Evolutionary conservation across 2,329 filamentous ascomycete species (phyloP).

Genomic region (Pezicula neosporulosa): DNA sequence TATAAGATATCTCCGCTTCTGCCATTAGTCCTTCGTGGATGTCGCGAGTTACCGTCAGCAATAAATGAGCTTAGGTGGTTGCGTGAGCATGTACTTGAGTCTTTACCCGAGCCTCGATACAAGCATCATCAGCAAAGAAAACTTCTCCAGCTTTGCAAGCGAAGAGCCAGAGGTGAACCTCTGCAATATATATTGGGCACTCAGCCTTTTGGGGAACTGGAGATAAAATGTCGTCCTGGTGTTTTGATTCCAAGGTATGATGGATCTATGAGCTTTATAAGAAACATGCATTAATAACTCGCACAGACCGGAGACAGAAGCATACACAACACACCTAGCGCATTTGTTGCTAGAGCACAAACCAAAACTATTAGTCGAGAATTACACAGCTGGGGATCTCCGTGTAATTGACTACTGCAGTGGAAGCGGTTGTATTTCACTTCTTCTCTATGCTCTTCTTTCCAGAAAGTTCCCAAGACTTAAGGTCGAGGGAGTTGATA

Average conservation of each 20-base stretch:
- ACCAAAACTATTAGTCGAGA: neutral
- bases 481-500: constrained; percentile 70
- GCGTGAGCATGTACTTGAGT: constrained; percentile 51
- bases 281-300: constrained; percentile 5
- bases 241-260: constrained; percentile 79
- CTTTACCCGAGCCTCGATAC: constrained; percentile 10
- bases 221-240: constrained; percentile 71
- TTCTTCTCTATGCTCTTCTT: constrained; percentile 68
- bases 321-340: constrained; percentile 57
- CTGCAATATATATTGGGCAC: constrained; percentile 87
- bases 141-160: constrained; percentile 41
- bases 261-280: neutral
- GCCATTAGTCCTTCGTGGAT: constrained; percentile 58
- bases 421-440: constrained; percentile 84
- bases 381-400: constrained; percentile 47
- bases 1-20: constrained; percentile 51
- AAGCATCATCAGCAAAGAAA: constrained; percentile 9
- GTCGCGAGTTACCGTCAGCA: constrained; percentile 60
- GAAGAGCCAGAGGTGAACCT: constrained; percentile 62
- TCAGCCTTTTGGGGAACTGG: constrained; percentile 82
- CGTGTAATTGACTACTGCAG: constrained; percentile 76
- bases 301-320: constrained; percentile 63
- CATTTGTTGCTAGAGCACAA: constrained; percentile 31
- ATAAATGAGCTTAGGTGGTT: constrained; percentile 73
- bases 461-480: constrained; percentile 35